These are phyloP conservation scores for Basidiobolus meristosporus DNA, from an alignment of 371 early-diverging fungal species.

Conservation along the genomic window DNA sequence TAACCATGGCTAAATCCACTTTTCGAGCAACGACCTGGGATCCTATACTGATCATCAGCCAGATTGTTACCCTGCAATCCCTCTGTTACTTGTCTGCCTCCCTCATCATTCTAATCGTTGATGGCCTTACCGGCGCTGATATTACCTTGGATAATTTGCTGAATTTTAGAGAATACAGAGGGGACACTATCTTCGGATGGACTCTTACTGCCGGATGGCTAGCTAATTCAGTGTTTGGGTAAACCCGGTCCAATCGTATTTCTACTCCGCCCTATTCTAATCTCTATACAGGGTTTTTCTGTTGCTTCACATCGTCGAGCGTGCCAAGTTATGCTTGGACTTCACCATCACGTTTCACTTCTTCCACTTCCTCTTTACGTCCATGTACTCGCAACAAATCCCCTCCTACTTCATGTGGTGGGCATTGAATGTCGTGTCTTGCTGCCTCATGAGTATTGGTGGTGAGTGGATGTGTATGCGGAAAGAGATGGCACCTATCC, in stretches of 20 bases:
- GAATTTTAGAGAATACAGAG: conserved; percentile 29
- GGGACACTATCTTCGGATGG: conserved; percentile 57
- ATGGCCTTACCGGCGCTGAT: conserved; percentile 29
- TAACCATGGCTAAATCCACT: too few relatives aligned
- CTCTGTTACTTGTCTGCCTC: conserved; percentile 5
- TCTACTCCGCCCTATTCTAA: neutral
- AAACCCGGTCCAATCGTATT: conserved; percentile 2
- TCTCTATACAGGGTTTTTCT: conserved; percentile 16
- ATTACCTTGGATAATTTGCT: conserved; percentile 47
- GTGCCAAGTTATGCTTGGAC: conserved; percentile 63
- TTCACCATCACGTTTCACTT: conserved; percentile 55
- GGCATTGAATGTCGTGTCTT: conserved; percentile 25
- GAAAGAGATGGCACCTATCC: conserved; percentile 63
- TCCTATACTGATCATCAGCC: conserved; percentile 5
- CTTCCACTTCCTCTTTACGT: conserved; percentile 39
- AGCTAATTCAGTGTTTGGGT: conserved; percentile 33
- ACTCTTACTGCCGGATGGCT: conserved; percentile 40
- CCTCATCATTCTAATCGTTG: conserved; percentile 2
- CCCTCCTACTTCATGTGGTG: conserved; percentile 52
- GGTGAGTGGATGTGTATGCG: conserved; percentile 72
- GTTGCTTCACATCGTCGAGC: conserved; percentile 46
- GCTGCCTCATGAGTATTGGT: conserved; percentile 43
- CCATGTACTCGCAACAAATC: conserved; percentile 28
- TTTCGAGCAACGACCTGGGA: conserved; percentile 7
- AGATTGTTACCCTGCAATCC: conserved; percentile 6